Evolutionary conservation across 2,329 filamentous ascomycete species (phyloP), one percentile per base, ranked within the genome.

Genomic region (Cercospora sp.): DNA sequence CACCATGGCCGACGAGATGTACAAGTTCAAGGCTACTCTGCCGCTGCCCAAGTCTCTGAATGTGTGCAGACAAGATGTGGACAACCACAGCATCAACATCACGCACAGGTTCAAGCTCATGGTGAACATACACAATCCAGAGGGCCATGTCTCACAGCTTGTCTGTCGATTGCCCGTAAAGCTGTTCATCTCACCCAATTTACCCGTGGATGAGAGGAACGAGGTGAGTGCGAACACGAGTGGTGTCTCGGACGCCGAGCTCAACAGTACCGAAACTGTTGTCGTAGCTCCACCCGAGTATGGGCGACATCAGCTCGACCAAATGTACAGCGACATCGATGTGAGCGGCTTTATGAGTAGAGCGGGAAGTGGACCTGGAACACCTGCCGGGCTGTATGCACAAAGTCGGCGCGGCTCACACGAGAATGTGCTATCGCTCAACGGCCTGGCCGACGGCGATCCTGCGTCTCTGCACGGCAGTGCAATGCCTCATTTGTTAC

Each of bases 151-250:
- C 65, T 97, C 94, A 66, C 94, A 98, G 86, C 87, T 97, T 63
- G 90, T 94, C 63, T 94, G 94, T 58, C 95, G 93, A 51, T 87
- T 98, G 34, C 94, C 95, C 1, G 87, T 98, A 16, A 93, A 93
- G 65, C 90, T 99, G 45, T 97, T 97, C 81, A 97, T 98, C 73
- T 99, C 95, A 5, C 94, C 95, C 0, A 95, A 95, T 76, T 89
- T 97, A 75, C 91, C 93, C 0, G 87, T 97, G 43, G 92, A 95
- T 75, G 93, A 97, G 63, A 88, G 94, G 69, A 95, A 97, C 74
- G 90, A 91, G 74, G 85, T 98, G 2, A 63, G 85, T 86, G 75
- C 83, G 83, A n/a, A 84, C 1, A 72, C 71, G n/a, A 74, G 73
- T 32, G 73, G 73, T 28, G 68, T 75, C n/a, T 71, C 76, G 8